Evolutionary conservation across 2,329 filamentous ascomycete genomes (phyloP), one percentile per base, ranked within the genome.

Genomic region (Rhynchosporium agropyri): DNA sequence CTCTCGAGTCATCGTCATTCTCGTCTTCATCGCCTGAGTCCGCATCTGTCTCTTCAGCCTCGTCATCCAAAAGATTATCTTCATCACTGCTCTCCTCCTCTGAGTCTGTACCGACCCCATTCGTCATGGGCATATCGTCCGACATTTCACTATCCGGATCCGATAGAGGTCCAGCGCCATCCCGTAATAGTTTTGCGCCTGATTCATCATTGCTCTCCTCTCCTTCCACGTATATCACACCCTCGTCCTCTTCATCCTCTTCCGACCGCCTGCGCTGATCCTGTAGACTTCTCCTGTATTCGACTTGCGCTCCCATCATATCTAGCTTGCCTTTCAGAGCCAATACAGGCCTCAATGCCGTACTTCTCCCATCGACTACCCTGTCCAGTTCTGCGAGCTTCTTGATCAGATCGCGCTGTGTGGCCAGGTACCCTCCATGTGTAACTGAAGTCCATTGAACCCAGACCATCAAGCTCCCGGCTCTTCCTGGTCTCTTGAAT

Each of bases 311-410:
- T 72, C 95, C 90, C 55, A 98, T 83, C 85, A 99, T 91, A 74
- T 98, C 94, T 38, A 99, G 83, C 77, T 97, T 97, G 29, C 95
- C 95, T 80, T 97, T 97, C 64, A 99, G 83, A 26, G 93, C 85
- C 42, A 99, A 81, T 51, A 99, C 80, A 68, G 90, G 91, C 65
- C 90, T 87, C 29, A 98, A 81, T 15, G 91, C 92, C 67, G 88
- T 88, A 40, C 92, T 89, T 48, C 95, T 87, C 78, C 96, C 91
- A 66, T 92, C 89, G 64, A 98, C 84, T 20, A 98, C 94, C 73
- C 90, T 89, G 76, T 94, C 91, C 60, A 99, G 81, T 46, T 89
- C 88, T 54, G 85, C 83, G 64, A 99, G 84, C 74, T 89, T 88
- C 73, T 88, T 87, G 69, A 95, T 83, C 43, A 97, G 82, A 67